These are phyloP conservation scores for Candida xiaguanensis DNA, from an alignment of 805 yeast species.

Conservation along the genomic window DNA sequence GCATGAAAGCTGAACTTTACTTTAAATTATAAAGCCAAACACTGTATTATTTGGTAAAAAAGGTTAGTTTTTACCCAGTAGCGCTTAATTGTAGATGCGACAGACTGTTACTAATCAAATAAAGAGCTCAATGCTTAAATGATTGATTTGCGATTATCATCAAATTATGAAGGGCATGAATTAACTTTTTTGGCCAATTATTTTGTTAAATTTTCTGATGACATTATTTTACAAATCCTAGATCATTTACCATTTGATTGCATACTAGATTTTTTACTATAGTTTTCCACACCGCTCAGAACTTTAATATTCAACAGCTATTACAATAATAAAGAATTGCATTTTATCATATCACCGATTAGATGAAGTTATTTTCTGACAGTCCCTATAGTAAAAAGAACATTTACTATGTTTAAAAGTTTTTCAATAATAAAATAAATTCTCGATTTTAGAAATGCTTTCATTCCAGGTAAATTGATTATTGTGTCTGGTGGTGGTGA, in stretches of 20 bases:
- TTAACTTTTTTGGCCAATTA: slow-evolving; percentile 8
- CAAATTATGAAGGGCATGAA: neutral
- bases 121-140: too few relatives aligned
- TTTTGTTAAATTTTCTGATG: slow-evolving; percentile 19
- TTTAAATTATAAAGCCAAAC: too few relatives aligned
- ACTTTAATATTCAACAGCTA: slow-evolving; percentile 20
- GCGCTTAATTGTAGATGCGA: too few relatives aligned
- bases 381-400: slow-evolving; percentile 3
- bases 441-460: slow-evolving; percentile 22
- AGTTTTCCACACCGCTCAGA: slow-evolving; percentile 15
- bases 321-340: slow-evolving; percentile 26
- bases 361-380: slow-evolving; percentile 10
- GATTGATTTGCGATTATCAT: too few relatives aligned
- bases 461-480: slow-evolving; percentile 21
- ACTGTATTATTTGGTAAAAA: too few relatives aligned
- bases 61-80: too few relatives aligned
- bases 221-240: slow-evolving; percentile 17
- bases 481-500: slow-evolving; percentile 30
- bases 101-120: too few relatives aligned
- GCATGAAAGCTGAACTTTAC: too few relatives aligned
- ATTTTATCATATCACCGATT: slow-evolving; percentile 28
- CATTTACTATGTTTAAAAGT: slow-evolving; percentile 17
- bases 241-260: slow-evolving; percentile 17
- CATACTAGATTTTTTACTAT: slow-evolving; percentile 22
- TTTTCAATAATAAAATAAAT: slow-evolving; percentile 32